Evolutionary conservation across 805 yeast species (phyloP).

Genomic region (Kregervanrija pseudodelftensis): DNA sequence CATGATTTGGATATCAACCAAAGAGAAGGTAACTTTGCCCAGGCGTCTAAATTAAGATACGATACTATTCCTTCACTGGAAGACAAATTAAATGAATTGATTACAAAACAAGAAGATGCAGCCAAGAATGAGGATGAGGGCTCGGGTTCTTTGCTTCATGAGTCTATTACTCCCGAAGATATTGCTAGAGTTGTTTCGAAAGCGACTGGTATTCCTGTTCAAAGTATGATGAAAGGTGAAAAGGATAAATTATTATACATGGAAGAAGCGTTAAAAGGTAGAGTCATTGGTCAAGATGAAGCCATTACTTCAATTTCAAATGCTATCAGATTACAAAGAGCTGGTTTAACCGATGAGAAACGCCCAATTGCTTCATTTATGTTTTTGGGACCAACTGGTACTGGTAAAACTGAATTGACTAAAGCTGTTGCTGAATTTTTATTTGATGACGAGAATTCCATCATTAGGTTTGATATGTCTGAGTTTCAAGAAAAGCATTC

Average conservation of each 20-base stretch:
- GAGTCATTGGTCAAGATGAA: slow-evolving; percentile 93
- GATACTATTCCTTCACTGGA: slow-evolving; percentile 79
- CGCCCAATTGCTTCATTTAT: slow-evolving; percentile 95
- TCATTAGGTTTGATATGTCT: slow-evolving; percentile 93
- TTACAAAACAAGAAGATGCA: slow-evolving; percentile 24
- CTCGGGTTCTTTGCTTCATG: slow-evolving; percentile 54
- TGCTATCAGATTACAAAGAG: slow-evolving; percentile 93
- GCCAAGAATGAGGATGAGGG: slow-evolving; percentile 26
- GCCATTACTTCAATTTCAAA: slow-evolving; percentile 86
- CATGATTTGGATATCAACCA: slow-evolving; percentile 77
- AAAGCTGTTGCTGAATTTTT: slow-evolving; percentile 87
- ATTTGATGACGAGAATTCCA: slow-evolving; percentile 82
- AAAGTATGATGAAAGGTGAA: slow-evolving; percentile 87
- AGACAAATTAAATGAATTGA: slow-evolving; percentile 43
- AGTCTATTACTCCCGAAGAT: slow-evolving; percentile 89
- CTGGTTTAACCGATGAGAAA: slow-evolving; percentile 90
- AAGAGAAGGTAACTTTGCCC: slow-evolving; percentile 78
- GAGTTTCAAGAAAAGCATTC: slow-evolving; percentile 96
- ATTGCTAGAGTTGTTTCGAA: slow-evolving; percentile 87
- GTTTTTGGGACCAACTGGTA: slow-evolving; percentile 98
- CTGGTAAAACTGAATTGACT: slow-evolving; percentile 95
- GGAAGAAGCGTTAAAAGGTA: slow-evolving; percentile 70
- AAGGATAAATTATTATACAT: slow-evolving; percentile 82
- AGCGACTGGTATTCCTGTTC: slow-evolving; percentile 95
- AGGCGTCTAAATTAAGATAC: slow-evolving; percentile 86